A percentile compares a stretch with the other conserved stretches of the same genome.
Evolutionary conservation across 1,284 basidiomycete genomes (phyloP).

Genomic region (Cryptococcus sp.): DNA sequence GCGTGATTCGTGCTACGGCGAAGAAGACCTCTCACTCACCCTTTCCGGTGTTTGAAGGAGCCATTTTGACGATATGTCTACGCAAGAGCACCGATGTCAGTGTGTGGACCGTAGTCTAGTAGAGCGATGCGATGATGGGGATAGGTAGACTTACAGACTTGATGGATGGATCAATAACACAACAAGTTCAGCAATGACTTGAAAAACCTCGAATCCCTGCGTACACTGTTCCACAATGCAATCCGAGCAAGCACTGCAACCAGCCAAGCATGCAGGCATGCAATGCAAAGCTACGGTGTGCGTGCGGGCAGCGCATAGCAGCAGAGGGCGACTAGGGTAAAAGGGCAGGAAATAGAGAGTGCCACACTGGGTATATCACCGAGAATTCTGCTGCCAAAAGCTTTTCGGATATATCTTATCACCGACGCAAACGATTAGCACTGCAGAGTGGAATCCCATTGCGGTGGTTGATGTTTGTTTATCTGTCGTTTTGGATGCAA

Average conservation of each 20-base stretch:
- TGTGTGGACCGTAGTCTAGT: neutral
- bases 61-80: constrained; percentile 26
- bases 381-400: neutral
- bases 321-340: neutral
- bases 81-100: neutral
- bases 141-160: constrained; percentile 24
- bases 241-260: neutral
- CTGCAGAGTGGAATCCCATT: no score
- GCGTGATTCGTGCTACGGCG: neutral
- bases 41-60: constrained; percentile 34
- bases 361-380: constrained; percentile 7
- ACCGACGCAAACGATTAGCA: constrained; percentile 8
- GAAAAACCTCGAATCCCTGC: constrained; percentile 9
- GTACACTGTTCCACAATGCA: no score
- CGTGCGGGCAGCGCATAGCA: neutral
- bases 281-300: neutral
- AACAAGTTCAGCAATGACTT: neutral
- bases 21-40: constrained; percentile 24
- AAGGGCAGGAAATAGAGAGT: neutral
- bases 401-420: constrained; percentile 14
- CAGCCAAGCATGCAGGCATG: neutral
- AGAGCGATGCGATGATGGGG: neutral
- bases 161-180: constrained; percentile 20
- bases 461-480: no score
- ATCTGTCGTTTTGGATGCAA: no score